These are phyloP conservation scores for Lentinula lateritia DNA, from an alignment of 768 basidiomycete species.

Conservation along the genomic window DNA sequence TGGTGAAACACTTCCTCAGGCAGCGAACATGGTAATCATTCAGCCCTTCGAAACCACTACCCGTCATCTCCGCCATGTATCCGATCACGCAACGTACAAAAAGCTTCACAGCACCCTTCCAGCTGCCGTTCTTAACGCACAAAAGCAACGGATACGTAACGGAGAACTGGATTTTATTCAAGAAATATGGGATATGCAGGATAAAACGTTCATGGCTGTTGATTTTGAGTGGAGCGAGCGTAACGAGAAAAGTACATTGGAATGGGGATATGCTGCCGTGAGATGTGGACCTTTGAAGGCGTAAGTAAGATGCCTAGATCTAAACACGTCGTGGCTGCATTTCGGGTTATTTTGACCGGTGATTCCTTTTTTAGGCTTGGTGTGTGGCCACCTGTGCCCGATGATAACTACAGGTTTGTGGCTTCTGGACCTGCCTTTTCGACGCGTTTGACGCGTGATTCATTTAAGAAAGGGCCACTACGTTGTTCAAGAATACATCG, in stretches of 20 bases:
- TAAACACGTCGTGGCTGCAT: background rate
- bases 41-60: constrained; percentile 62
- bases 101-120: constrained; percentile 69
- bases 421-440: background rate
- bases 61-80: constrained; percentile 65
- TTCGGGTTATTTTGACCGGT: background rate
- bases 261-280: constrained; percentile 82
- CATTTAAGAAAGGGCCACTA: constrained; percentile 65
- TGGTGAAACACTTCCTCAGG: constrained; percentile 67
- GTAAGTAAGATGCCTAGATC: constrained; percentile 46
- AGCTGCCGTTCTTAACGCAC: constrained; percentile 58
- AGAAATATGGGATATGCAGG: constrained; percentile 61
- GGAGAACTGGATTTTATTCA: constrained; percentile 63
- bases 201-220: constrained; percentile 72
- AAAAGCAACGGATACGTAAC: constrained; percentile 56
- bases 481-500: constrained; percentile 64
- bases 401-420: constrained; percentile 66
- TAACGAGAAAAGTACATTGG: constrained; percentile 60
- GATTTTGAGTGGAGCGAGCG: constrained; percentile 76
- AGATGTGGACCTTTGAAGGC: constrained; percentile 66
- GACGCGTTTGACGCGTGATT: constrained; percentile 6
- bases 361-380: constrained; percentile 36
- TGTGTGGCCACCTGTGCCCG: constrained; percentile 75
- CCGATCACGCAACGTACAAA: constrained; percentile 63
- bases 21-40: constrained; percentile 67